Base-by-base conservation (phyloP, 2,329 filamentous ascomycete species). In the Lachnellula subtilissima region DNA sequence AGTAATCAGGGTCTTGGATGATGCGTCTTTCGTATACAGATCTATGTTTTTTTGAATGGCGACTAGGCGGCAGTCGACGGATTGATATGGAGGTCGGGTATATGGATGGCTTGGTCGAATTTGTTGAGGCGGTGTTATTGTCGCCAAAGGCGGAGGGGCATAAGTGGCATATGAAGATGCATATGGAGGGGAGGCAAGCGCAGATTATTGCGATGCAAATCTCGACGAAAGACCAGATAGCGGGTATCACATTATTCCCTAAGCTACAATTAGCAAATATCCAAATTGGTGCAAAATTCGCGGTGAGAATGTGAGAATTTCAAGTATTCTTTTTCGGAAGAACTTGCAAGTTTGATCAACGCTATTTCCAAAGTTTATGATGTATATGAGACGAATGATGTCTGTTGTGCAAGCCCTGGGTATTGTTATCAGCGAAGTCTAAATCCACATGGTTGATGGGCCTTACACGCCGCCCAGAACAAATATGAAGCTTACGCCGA, bases 401-500 rank as follows among this genome's bases (percentile, higher is more conserved):
- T 59, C 63, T 9, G 59, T 67, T 3, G 64, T 53, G 17, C 57
- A 62, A 6, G 65, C 64, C 25, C 63, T 66, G 35, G 2, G 17
- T 15, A 5, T 28, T 37, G 22, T 15, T 52, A 6, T 19, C 3
- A 6, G 19, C 8, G 11, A 19, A 32, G n/a, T 12, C 22, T n/a
- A 22, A 17, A 42, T 12, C 23, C 36, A 48, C 12, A n/a, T 8
- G 39, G 5, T 14, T 32, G 28, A 19, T 7, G 17, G n/a, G 2
- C 81, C 79, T 37, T 83, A 84, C 65, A 88, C 86, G 43, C 82
- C 76, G 59, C 85, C 85, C 54, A 86, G 82, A 61, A 82, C 80
- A 67, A 89, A 89, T 2, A 85, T 87, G 48, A 87, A 72, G 48
- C 87, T 75, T 15, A 88, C 69, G 37, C 86, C 86, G n/a, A 83